Percentiles rank a stretch among this genome's conserved stretches.
These are phyloP conservation scores for Colletotrichum cereale DNA, from an alignment of 2,329 filamentous ascomycete species.

Conservation along the genomic window DNA sequence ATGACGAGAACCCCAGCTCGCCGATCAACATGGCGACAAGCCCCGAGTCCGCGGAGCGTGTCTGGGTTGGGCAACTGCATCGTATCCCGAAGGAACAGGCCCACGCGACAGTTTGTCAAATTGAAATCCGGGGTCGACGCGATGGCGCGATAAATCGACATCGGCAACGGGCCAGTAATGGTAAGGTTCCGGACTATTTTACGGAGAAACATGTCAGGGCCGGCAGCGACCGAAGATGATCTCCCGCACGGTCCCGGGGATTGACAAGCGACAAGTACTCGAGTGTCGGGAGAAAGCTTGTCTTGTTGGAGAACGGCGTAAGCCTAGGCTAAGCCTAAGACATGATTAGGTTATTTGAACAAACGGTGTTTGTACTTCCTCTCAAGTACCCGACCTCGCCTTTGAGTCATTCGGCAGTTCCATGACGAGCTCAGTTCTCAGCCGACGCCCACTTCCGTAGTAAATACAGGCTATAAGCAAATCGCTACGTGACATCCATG, in stretches of 20 bases:
- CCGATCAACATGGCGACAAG: constrained; percentile 12
- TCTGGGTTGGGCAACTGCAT: constrained; percentile 16
- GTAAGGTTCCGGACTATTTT: constrained; percentile 38
- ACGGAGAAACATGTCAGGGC: constrained; percentile 30
- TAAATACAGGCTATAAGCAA: background rate
- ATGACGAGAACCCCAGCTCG: constrained; percentile 15
- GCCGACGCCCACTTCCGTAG: background rate
- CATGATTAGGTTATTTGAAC: background rate
- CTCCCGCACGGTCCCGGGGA: constrained; percentile 19
- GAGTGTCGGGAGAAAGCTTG: background rate
- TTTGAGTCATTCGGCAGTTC: background rate
- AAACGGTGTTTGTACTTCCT: background rate
- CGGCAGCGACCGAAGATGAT: constrained; percentile 8
- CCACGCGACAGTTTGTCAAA: constrained; percentile 8
- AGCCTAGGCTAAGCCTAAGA: background rate
- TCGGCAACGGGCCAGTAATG: constrained; percentile 28
- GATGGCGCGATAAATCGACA: constrained; percentile 39
- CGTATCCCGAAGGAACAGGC: background rate
- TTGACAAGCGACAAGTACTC: background rate
- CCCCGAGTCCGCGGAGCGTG: constrained; percentile 18
- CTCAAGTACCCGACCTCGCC: too few species aligned
- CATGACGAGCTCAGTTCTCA: background rate
- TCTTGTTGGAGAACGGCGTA: too few species aligned
- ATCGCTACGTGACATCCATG: background rate
- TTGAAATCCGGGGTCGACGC: constrained; percentile 18